phyloP scores from a whole-genome alignment of 306 rosid species.

The Prunus padus region DNA sequence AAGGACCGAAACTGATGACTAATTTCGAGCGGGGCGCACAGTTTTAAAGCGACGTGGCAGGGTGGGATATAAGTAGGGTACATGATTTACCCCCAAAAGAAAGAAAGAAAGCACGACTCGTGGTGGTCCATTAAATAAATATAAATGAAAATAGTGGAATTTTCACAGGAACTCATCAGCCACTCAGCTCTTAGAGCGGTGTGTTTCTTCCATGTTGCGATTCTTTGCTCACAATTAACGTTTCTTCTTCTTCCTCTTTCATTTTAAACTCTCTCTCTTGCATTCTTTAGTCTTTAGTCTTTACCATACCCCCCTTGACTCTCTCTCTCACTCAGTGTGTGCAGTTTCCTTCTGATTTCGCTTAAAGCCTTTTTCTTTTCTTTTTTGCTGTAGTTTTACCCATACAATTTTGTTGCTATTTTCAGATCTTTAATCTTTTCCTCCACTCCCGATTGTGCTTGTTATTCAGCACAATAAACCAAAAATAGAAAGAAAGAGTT shows the following conservation, averaged over 20 bases:
- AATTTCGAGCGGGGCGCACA: not conserved
- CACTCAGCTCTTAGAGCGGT: conserved; percentile 5
- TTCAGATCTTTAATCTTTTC: conserved; percentile 28
- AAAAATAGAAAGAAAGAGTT: not conserved
- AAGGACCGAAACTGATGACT: not conserved
- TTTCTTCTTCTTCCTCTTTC: not conserved
- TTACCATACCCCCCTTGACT: not conserved
- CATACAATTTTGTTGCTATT: not conserved
- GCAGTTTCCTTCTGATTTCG: not conserved
- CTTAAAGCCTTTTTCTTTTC: not conserved
- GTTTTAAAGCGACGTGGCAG: not conserved
- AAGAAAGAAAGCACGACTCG: not conserved
- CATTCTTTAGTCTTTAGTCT: not conserved
- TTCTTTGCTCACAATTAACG: not conserved
- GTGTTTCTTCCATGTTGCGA: not conserved
- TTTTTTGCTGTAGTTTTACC: not conserved
- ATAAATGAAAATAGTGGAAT: not conserved
- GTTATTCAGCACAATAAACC: not conserved
- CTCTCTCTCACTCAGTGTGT: not conserved
- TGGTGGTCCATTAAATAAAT: not conserved
- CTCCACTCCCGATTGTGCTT: conserved; percentile 6
- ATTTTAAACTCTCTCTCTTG: not conserved
- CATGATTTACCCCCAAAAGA: not conserved
- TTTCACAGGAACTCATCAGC: conserved; percentile 10
- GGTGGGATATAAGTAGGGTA: not conserved